A percentile compares a stretch with the other conserved stretches of the same genome.
These are phyloP conservation scores for Penicillium odoratum DNA, from an alignment of 495 filamentous ascomycete species.

Conservation along the genomic window DNA sequence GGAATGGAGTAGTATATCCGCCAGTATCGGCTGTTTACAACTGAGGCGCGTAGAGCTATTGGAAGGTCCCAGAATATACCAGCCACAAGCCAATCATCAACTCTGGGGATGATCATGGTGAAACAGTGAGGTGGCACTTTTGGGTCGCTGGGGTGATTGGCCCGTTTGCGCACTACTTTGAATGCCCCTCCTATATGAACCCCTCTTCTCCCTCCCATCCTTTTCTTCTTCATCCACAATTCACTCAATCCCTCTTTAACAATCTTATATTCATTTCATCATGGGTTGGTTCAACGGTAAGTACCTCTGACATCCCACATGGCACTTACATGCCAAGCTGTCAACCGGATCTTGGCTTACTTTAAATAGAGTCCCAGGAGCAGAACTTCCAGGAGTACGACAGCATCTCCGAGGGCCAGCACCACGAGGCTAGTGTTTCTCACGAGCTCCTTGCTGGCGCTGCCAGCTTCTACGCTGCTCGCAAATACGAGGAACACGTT, in stretches of 20 bases:
- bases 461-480: slow-evolving; percentile 72
- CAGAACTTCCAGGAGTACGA: not conserved
- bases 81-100: slow-evolving; percentile 1
- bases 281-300: slow-evolving; percentile 6
- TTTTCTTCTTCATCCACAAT: not conserved
- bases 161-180: not conserved
- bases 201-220: slow-evolving; percentile 1
- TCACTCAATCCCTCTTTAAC: not conserved
- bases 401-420: not conserved
- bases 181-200: slow-evolving; percentile 8
- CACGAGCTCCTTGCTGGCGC: slow-evolving; percentile 72
- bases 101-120: slow-evolving; percentile 1
- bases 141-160: slow-evolving; percentile 1
- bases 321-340: not conserved
- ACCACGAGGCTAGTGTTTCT: slow-evolving; percentile 57
- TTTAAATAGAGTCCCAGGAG: slow-evolving; percentile 3
- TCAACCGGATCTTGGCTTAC: slow-evolving; percentile 1
- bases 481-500: slow-evolving; percentile 68
- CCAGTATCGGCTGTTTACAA: not conserved
- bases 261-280: not conserved
- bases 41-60: not conserved
- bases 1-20: too few species aligned
- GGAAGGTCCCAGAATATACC: not conserved
- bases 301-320: not conserved
- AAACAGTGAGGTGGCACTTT: slow-evolving; percentile 5